These are phyloP conservation scores for Abrus pulchellus DNA, from an alignment of 306 rosid species.

Conservation along the genomic window DNA sequence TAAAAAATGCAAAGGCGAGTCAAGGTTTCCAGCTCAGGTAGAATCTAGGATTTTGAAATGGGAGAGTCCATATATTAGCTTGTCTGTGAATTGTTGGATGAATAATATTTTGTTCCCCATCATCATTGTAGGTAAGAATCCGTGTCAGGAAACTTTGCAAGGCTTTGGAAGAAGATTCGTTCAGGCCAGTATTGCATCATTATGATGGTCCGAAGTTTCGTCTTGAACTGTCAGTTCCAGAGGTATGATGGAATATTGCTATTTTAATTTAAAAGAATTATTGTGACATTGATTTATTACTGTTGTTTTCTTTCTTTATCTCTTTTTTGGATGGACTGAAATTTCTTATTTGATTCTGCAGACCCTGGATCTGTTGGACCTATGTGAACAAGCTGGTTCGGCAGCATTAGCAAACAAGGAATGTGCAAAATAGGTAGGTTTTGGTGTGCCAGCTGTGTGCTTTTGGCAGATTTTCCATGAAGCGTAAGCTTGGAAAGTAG, in stretches of 20 bases:
- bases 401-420: constrained; percentile 68
- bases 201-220: constrained; percentile 99
- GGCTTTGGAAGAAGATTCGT: constrained; percentile 97
- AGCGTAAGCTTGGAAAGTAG: constrained; percentile 94
- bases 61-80: not conserved
- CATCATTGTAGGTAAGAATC: constrained; percentile 73
- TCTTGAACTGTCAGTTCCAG: constrained; percentile 97
- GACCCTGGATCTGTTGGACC: constrained; percentile 94
- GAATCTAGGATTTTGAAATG: constrained; percentile 31
- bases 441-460: constrained; percentile 71
- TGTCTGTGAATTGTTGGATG: constrained; percentile 24
- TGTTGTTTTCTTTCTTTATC: not conserved
- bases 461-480: constrained; percentile 77
- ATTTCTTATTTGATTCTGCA: constrained; percentile 52
- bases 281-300: not conserved
- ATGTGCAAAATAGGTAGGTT: constrained; percentile 60
- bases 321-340: constrained; percentile 23
- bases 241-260: constrained; percentile 59
- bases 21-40: constrained; percentile 99
- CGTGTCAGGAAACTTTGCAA: constrained; percentile 85
- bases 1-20: constrained; percentile 98
- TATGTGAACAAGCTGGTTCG: constrained; percentile 93
- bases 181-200: constrained; percentile 98
- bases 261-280: constrained; percentile 1
- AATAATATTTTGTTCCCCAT: constrained; percentile 4